These are phyloP conservation scores for Lactarius pseudohatsudake DNA, from an alignment of 768 basidiomycete genomes.

Conservation along the genomic window DNA sequence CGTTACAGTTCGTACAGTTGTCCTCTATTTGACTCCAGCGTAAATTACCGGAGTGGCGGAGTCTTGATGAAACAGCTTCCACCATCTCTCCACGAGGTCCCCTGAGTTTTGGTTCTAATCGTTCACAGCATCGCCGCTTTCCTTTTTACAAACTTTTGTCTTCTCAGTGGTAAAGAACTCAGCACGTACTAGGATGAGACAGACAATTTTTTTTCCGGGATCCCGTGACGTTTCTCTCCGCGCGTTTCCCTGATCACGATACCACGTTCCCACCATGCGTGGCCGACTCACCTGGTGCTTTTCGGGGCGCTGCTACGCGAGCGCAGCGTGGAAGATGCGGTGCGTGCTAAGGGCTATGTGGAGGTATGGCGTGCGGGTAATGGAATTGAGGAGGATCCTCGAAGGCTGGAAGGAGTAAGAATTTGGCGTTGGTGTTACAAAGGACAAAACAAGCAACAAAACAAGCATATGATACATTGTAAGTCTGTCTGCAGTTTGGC, in stretches of 20 bases:
- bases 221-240: slow-evolving; percentile 62
- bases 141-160: not conserved
- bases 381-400: slow-evolving; percentile 73
- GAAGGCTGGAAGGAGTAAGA: slow-evolving; percentile 63
- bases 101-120: no score
- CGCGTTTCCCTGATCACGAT: slow-evolving; percentile 62
- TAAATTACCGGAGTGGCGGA: no score
- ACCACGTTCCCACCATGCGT: slow-evolving; percentile 66
- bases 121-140: not conserved
- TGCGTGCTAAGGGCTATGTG: slow-evolving; percentile 58
- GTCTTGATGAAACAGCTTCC: no score
- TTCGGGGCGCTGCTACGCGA: slow-evolving; percentile 73
- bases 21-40: no score
- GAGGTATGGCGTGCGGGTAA: slow-evolving; percentile 65
- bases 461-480: not conserved
- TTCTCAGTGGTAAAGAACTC: slow-evolving; percentile 50
- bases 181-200: slow-evolving; percentile 76
- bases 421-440: slow-evolving; percentile 49
- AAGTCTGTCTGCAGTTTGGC: not conserved
- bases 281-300: slow-evolving; percentile 80
- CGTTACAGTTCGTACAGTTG: no score
- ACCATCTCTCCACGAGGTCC: no score
- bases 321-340: slow-evolving; percentile 45
- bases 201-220: slow-evolving; percentile 68
- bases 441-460: not conserved